Conservation (phyloP, 805 yeast species). For the Schizosaccharomyces cryophilus region DNA sequence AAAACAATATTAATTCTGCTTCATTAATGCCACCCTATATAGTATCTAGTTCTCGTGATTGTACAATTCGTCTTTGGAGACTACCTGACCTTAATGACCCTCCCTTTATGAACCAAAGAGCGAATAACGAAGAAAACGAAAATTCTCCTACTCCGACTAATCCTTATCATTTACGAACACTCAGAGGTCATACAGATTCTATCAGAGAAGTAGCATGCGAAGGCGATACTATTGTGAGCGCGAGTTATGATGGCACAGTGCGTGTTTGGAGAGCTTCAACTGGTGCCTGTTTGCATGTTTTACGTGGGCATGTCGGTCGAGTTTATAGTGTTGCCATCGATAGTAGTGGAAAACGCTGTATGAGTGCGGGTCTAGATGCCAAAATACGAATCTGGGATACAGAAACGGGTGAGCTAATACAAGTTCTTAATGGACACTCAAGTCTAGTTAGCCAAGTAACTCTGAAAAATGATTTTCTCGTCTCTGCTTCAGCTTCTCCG, state of each 20-base stretch:
- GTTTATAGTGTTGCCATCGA: slow-evolving; percentile 86
- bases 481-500: slow-evolving; percentile 50
- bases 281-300: slow-evolving; percentile 73
- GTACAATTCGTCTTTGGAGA: slow-evolving; percentile 84
- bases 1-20: slow-evolving; percentile 40
- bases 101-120: not conserved
- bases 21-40: slow-evolving; percentile 27
- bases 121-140: not conserved
- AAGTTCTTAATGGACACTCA: slow-evolving; percentile 59
- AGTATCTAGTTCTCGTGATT: slow-evolving; percentile 76
- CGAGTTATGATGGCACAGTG: slow-evolving; percentile 70
- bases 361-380: slow-evolving; percentile 94
- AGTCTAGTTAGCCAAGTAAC: slow-evolving; percentile 80
- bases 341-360: slow-evolving; percentile 34
- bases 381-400: slow-evolving; percentile 92
- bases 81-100: not conserved
- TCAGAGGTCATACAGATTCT: slow-evolving; percentile 43
- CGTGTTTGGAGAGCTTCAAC: slow-evolving; percentile 80
- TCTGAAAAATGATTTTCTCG: slow-evolving; percentile 40
- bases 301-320: slow-evolving; percentile 71
- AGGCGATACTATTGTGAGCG: slow-evolving; percentile 61
- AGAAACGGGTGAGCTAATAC: slow-evolving; percentile 56
- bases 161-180: slow-evolving; percentile 54
- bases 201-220: slow-evolving; percentile 63
- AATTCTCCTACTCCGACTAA: slow-evolving; percentile 22